Evolutionary conservation across 768 basidiomycete genomes (phyloP).

Genomic region (Phanerodontia chrysosporium): DNA sequence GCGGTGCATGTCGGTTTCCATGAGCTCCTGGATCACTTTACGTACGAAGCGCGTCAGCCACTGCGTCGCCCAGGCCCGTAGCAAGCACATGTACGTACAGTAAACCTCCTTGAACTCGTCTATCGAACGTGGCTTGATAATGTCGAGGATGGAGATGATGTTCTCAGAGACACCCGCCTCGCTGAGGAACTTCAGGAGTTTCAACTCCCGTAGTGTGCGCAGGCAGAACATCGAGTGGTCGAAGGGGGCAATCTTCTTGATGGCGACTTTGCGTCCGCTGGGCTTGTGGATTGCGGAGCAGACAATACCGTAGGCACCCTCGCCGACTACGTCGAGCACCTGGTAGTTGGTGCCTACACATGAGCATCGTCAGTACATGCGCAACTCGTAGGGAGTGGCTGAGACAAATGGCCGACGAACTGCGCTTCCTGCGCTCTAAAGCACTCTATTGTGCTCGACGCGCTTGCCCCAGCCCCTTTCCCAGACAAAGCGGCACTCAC

Average conservation of each 20-base stretch:
- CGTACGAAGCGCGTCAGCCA: not conserved
- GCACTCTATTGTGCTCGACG: too few species aligned
- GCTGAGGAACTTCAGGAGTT: conserved; percentile 71
- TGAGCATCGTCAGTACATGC: not conserved
- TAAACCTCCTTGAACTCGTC: conserved; percentile 89
- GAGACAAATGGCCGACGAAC: not conserved
- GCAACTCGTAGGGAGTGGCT: not conserved
- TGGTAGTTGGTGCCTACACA: conserved; percentile 47
- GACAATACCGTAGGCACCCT: conserved; percentile 94
- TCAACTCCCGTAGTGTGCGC: conserved; percentile 54
- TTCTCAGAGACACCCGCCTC: conserved; percentile 90
- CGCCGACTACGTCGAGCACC: conserved; percentile 83
- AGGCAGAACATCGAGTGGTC: conserved; percentile 93
- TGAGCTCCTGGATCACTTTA: conserved; percentile 83
- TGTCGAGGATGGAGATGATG: conserved; percentile 88
- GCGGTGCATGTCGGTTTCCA: conserved; percentile 96
- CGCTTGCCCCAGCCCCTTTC: too few species aligned
- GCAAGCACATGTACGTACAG: conserved; percentile 36
- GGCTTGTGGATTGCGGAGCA: conserved; percentile 79
- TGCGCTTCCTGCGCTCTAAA: not conserved
- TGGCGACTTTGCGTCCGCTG: conserved; percentile 83
- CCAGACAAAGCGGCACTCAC: conserved; percentile 34
- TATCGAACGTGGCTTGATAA: conserved; percentile 74
- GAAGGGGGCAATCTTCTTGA: conserved; percentile 94
- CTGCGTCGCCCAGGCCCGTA: not conserved